Evolutionary conservation across 2,329 filamentous ascomycete species (phyloP).

Genomic region (Monilinia fructicola): DNA sequence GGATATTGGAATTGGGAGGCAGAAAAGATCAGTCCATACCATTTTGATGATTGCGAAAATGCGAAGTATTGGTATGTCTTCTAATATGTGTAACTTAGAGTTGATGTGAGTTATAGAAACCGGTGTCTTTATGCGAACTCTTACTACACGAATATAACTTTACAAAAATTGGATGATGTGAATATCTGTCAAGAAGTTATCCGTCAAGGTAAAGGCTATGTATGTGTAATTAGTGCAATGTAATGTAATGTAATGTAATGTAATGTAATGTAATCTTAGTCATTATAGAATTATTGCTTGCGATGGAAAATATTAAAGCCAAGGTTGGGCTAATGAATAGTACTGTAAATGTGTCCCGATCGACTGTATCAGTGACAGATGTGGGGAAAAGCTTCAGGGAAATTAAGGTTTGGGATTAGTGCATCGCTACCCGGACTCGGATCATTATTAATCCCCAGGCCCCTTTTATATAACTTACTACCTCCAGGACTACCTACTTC

Average conservation of each 20-base stretch:
- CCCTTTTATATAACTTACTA: no score
- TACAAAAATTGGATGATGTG: background rate
- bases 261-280: conserved; percentile 7
- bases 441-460: background rate
- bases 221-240: no score
- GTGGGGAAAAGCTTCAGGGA: background rate
- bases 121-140: background rate
- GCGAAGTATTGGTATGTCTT: background rate
- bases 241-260: no score
- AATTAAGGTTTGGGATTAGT: background rate
- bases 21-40: background rate
- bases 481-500: no score
- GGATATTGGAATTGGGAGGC: no score
- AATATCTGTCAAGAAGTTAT: conserved; percentile 9
- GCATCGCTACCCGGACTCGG: background rate
- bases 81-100: background rate
- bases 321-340: background rate
- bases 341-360: conserved; percentile 21
- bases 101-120: background rate
- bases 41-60: conserved; percentile 6
- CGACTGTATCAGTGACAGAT: conserved; percentile 4
- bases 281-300: background rate
- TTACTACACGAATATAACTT: background rate
- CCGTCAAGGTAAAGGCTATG: no score
- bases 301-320: background rate